These are phyloP conservation scores for Haematococcus lacustris DNA, from an alignment of 139 green algal species.

Conservation along the genomic window DNA sequence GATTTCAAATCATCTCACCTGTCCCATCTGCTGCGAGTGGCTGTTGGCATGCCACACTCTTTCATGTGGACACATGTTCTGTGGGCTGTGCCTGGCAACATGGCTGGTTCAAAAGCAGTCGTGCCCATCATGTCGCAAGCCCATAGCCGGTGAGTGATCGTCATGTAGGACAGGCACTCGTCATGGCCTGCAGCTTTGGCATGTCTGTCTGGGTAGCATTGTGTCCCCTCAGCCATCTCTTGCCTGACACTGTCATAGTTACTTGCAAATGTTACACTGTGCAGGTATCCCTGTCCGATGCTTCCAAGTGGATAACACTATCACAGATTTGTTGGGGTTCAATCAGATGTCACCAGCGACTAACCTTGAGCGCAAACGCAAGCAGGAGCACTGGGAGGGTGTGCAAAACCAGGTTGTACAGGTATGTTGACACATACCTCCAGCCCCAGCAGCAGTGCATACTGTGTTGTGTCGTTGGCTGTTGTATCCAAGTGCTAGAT, in stretches of 20 bases:
- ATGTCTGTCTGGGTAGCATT: no score
- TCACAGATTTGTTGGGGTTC: slow-evolving; percentile 21
- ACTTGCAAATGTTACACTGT: no score
- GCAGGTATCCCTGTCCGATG: slow-evolving; percentile 36
- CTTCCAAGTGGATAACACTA: slow-evolving; percentile 31
- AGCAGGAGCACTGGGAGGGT: slow-evolving; percentile 22
- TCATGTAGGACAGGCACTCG: background rate
- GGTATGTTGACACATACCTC: background rate
- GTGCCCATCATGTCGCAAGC: slow-evolving; percentile 32
- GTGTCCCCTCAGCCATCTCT: no score
- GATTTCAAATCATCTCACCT: slow-evolving; percentile 33
- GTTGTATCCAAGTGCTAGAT: background rate
- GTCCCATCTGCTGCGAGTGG: slow-evolving; percentile 38
- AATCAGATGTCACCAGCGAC: slow-evolving; percentile 20
- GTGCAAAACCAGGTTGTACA: slow-evolving; percentile 9
- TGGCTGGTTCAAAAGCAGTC: slow-evolving; percentile 34
- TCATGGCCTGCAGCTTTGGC: background rate
- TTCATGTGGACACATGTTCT: slow-evolving; percentile 57
- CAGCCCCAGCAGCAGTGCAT: background rate
- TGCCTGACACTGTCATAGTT: no score
- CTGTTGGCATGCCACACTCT: slow-evolving; percentile 28
- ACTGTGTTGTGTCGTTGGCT: no score
- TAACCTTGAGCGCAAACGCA: slow-evolving; percentile 27
- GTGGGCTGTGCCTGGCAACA: slow-evolving; percentile 52
- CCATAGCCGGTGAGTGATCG: slow-evolving; percentile 16